These are phyloP conservation scores for Turritis glabra DNA, from an alignment of 345 rosid species.

Conservation along the genomic window DNA sequence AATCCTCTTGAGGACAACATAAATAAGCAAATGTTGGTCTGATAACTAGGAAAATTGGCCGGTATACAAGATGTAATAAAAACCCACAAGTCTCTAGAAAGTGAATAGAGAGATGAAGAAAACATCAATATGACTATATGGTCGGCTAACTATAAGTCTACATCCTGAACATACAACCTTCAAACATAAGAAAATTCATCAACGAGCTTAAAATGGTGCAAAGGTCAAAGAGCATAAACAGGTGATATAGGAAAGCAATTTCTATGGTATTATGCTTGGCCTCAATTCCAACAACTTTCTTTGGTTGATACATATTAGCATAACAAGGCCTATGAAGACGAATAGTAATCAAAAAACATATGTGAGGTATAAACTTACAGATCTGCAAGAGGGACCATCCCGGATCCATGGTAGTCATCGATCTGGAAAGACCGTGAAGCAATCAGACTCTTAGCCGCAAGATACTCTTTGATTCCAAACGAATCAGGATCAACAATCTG, in stretches of 20 bases:
- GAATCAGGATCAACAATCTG: constrained; percentile 32
- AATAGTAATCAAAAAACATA: background rate
- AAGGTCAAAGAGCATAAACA: background rate
- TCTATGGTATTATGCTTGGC: background rate
- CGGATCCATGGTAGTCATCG: constrained; percentile 76
- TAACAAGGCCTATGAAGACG: background rate
- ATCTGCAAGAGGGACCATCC: constrained; percentile 96
- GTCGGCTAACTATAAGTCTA: too few relatives aligned
- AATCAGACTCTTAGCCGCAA: constrained; percentile 68
- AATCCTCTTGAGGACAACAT: background rate
- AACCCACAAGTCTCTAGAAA: too few relatives aligned
- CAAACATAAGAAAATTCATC: background rate
- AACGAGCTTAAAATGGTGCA: background rate
- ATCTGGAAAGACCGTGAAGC: constrained; percentile 80
- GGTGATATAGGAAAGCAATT: background rate
- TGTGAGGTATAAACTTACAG: constrained; percentile 52
- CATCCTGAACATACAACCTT: background rate
- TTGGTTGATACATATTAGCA: background rate
- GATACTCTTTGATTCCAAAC: constrained; percentile 65
- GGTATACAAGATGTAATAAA: too few relatives aligned
- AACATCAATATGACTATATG: too few relatives aligned
- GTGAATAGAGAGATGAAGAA: too few relatives aligned
- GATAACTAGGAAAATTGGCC: too few relatives aligned
- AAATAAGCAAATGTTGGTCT: too few relatives aligned
- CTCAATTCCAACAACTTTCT: background rate